Evolutionary conservation across 2,329 filamentous ascomycete species (phyloP), one percentile per base, ranked within the genome.

Genomic region (Aspergillus latus): DNA sequence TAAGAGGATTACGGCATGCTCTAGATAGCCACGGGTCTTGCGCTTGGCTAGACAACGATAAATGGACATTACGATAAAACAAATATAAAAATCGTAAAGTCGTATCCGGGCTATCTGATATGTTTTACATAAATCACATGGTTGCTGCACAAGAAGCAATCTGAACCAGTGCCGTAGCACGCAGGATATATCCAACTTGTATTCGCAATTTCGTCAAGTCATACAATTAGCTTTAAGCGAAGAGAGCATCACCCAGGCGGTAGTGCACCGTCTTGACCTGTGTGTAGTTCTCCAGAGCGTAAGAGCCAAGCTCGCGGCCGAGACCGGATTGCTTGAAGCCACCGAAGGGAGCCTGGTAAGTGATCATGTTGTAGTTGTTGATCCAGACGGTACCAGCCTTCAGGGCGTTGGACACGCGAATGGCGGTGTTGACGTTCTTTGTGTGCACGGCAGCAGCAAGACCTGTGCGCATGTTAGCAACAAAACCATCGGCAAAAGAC

Each of bases 371-470:
- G 78, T 93, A 86, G 58, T 77, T 78, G 79, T 87, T 86, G 68
- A 86, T 80, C 82, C 83, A 85, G 64, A 86, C 83, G 61, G 83
- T 84, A 57, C 67, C 90, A 0, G 89, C 87, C 56, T 83, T 80
- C 59, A 92, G 80, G 44, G 80, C 80, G 68, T 90, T 88, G 50
- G 88, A 85, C 2, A 91, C 86, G 34, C 88, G 82, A 68, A 94
- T 84, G 66, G 90, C 89, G 0, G 88, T 92, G 82, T 89, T 91
- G 66, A 92, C 78, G 72, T 90, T 86, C 61, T 76, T 82, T 34
- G 89, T 92, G 85, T 90, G 90, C 21, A 92, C 80, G 54, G 86
- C 88, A 30, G 88, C 87, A 53, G 89, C 89, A 39, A 93, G 82
- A 59, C 64, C 62, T 64, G 29, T 3, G 32, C 9, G n/a, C 1